Evolutionary conservation across 129 eudicot species (phyloP).

Genomic region (Flaveria ramosissima): DNA sequence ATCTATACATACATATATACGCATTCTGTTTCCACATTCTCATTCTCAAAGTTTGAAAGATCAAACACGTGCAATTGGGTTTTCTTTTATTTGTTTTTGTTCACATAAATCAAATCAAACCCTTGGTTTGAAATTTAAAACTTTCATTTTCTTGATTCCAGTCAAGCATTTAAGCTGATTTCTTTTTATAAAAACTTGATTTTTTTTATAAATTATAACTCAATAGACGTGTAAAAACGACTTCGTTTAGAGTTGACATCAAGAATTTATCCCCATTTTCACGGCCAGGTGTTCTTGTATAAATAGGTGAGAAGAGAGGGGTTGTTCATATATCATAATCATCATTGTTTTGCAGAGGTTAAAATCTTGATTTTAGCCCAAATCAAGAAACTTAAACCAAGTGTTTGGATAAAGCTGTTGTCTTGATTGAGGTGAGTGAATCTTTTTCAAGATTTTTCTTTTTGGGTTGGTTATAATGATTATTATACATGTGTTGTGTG

Average conservation of each 20-base stretch:
- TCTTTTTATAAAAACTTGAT: neutral
- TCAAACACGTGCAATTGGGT: conserved; percentile 23
- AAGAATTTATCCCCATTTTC: conserved; percentile 14
- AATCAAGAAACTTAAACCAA: conserved; percentile 18
- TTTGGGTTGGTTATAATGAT: conserved; percentile 12
- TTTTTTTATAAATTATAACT: neutral
- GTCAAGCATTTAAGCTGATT: conserved; percentile 30
- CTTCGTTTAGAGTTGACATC: conserved; percentile 23
- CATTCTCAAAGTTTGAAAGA: conserved; percentile 46
- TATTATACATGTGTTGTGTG: conserved; percentile 3
- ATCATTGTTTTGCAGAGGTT: conserved; percentile 1
- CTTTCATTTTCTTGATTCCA: conserved; percentile 25
- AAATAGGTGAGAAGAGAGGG: conserved; percentile 17
- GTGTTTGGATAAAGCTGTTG: conserved; percentile 23
- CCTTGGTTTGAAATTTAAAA: conserved; percentile 15
- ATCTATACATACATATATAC: neutral
- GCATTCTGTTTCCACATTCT: conserved; percentile 24
- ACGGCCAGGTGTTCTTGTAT: conserved; percentile 20
- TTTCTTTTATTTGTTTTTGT: conserved; percentile 1
- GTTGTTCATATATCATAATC: conserved; percentile 31
- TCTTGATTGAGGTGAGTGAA: conserved; percentile 27
- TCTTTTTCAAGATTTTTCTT: neutral
- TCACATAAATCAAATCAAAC: conserved; percentile 32
- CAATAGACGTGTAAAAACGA: neutral
- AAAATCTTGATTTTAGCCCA: conserved; percentile 21